These are phyloP conservation scores for Botrytis elliptica DNA, from an alignment of 2,329 filamentous ascomycete genomes.

Conservation along the genomic window DNA sequence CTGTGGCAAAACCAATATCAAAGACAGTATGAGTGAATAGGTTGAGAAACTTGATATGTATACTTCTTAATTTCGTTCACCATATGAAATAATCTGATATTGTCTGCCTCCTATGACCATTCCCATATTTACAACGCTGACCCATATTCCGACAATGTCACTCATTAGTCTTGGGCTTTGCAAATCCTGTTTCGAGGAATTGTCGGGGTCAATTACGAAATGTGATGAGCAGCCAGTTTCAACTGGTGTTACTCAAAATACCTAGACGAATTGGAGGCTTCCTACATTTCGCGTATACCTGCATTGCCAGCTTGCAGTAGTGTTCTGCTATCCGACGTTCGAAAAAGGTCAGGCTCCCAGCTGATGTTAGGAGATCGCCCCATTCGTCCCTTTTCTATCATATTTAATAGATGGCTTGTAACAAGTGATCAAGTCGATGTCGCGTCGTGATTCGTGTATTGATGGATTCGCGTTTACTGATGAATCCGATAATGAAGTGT, in stretches of 20 bases:
- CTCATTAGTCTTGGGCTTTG: neutral
- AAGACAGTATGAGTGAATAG: neutral
- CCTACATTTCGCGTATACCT: constrained; percentile 20
- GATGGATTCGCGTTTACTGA: neutral
- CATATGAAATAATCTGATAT: neutral
- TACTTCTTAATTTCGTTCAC: neutral
- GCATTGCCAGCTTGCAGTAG: constrained; percentile 23
- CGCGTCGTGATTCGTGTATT: constrained; percentile 1
- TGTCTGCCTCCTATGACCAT: neutral
- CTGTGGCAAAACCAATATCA: neutral
- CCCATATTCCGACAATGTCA: neutral
- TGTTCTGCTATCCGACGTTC: constrained; percentile 14
- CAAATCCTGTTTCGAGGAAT: neutral
- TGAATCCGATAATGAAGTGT: neutral
- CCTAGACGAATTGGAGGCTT: constrained; percentile 19
- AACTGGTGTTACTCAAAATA: constrained; percentile 8
- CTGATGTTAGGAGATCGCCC: constrained; percentile 13
- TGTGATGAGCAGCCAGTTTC: neutral
- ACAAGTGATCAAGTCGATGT: constrained; percentile 3
- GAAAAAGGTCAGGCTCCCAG: constrained; percentile 20
- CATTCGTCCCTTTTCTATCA: constrained; percentile 19
- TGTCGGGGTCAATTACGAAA: constrained; percentile 6
- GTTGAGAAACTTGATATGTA: neutral
- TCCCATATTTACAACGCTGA: neutral
- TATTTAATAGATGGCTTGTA: constrained; percentile 12